Base-by-base conservation (phyloP, 2,329 filamentous ascomycete genomes). In the Chaetomiaceae sp. region DNA sequence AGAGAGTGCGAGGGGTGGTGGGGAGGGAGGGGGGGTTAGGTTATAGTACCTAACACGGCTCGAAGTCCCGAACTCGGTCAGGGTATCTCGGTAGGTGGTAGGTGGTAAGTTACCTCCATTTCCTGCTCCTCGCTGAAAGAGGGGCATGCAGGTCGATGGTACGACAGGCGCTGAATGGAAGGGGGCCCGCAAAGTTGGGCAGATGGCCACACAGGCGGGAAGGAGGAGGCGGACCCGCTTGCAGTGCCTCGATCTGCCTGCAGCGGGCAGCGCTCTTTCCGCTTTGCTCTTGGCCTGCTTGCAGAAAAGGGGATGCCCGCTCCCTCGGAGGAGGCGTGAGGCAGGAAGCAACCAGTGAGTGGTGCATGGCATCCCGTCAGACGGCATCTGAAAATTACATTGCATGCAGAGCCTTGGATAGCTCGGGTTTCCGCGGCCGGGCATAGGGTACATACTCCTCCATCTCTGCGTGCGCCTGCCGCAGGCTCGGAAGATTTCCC, bases 1-100 rank as follows among this genome's bases (percentile, higher is more conserved):
- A 56, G 62, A 63, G 66, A 67, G 70, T 69, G 73, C 73, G 73
- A 74, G 72, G n/a, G 71, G 56, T 48, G 51, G 43, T 72, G 74
- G 73, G 71, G 74, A 71, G 73, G 75, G n/a, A n/a, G n/a, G n/a
- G n/a, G n/a, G n/a, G n/a, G n/a, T n/a, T n/a, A n/a, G n/a, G 75
- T 71, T 75, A 75, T 74, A 37, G 33, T 30, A n/a, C n/a, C n/a
- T n/a, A 18, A 21, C 38, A 45, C 53, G 48, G 53, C 27, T 46
- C 27, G 38, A 3, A 34, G 29, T 55, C 48, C 53, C 53, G 53
- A 52, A 38, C 40, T 52, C 49, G 53, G 53, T 14, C 23, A 7
- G 13, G 16, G 32, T 29, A 30, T n/a, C 16, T n/a, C 41, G 27
- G 18, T 14, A 8, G 21, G 16, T 13, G 6, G 29, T 9, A 21